A percentile compares a stretch with the other conserved stretches of the same genome.
Evolutionary conservation across 139 green algal species (phyloP).

Genomic region (Volvox reticuliferus): DNA sequence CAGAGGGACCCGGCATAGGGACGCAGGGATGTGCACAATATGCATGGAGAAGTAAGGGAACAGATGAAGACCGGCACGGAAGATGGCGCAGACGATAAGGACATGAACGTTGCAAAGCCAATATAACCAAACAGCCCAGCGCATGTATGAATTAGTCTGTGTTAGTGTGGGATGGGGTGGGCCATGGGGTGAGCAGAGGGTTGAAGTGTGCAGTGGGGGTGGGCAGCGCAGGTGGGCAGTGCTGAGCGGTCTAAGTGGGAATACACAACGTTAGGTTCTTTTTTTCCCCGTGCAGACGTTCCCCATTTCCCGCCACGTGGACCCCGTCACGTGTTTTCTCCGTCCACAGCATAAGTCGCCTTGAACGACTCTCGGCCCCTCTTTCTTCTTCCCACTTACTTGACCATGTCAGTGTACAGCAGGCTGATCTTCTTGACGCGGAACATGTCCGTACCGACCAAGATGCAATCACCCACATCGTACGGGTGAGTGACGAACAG

Average conservation of each 20-base stretch:
- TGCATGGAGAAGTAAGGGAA: not conserved
- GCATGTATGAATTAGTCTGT: too few relatives aligned
- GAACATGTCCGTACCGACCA: slow-evolving; percentile 44
- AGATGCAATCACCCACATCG: slow-evolving; percentile 56
- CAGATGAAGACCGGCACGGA: not conserved
- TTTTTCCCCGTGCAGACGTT: too few relatives aligned
- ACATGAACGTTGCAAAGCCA: not conserved
- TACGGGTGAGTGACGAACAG: slow-evolving; percentile 62
- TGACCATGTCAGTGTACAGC: slow-evolving; percentile 57
- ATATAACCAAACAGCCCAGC: too few relatives aligned
- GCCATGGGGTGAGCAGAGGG: too few relatives aligned
- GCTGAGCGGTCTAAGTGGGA: too few relatives aligned
- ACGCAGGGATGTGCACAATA: not conserved
- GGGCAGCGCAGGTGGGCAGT: not conserved
- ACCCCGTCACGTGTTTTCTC: too few relatives aligned
- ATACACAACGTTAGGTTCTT: not conserved
- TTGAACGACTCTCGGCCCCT: not conserved
- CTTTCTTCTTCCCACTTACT: not conserved
- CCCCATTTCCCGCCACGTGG: too few relatives aligned
- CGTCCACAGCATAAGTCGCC: not conserved
- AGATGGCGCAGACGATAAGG: not conserved
- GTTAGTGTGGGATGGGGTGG: too few relatives aligned
- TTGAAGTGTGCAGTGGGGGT: too few relatives aligned
- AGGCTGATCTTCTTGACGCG: slow-evolving; percentile 59
- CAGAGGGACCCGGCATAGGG: not conserved